These are phyloP conservation scores for Intubia oerlemansii DNA, from an alignment of 2,329 filamentous ascomycete species.

Conservation along the genomic window DNA sequence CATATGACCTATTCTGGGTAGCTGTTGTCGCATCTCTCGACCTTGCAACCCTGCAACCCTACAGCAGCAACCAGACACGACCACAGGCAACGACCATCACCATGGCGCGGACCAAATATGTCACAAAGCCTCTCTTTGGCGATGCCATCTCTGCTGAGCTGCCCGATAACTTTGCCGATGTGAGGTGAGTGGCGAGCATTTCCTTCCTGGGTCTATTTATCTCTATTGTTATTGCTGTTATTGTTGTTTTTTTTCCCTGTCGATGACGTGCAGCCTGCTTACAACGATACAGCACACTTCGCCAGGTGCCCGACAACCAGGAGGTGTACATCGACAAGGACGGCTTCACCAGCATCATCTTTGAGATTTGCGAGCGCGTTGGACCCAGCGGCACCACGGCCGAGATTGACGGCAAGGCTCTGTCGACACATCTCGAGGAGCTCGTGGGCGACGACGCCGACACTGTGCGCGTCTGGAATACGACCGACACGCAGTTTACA, in stretches of 20 bases:
- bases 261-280: too few relatives aligned
- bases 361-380: constrained; percentile 78
- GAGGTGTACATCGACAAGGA: constrained; percentile 75
- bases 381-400: constrained; percentile 28
- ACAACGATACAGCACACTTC: constrained; percentile 43
- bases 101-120: constrained; percentile 26
- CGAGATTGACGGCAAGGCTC: constrained; percentile 46
- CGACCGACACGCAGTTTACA: constrained; percentile 36
- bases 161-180: constrained; percentile 46
- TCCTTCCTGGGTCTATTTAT: too few relatives aligned
- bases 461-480: constrained; percentile 43
- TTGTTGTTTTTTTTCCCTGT: neutral
- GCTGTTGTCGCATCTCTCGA: too few relatives aligned
- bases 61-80: too few relatives aligned
- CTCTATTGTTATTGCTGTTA: neutral
- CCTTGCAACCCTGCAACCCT: too few relatives aligned
- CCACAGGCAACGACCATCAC: constrained; percentile 5
- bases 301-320: constrained; percentile 68
- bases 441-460: constrained; percentile 41
- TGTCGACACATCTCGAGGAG: constrained; percentile 48
- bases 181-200: constrained; percentile 51
- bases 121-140: constrained; percentile 43
- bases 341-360: constrained; percentile 69
- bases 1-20: too few relatives aligned
- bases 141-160: constrained; percentile 50